A percentile compares a stretch with the other conserved stretches of the same genome.
phyloP scores from a whole-genome alignment of 441 rosid genomes.

The Pelargonium fulgidum region DNA sequence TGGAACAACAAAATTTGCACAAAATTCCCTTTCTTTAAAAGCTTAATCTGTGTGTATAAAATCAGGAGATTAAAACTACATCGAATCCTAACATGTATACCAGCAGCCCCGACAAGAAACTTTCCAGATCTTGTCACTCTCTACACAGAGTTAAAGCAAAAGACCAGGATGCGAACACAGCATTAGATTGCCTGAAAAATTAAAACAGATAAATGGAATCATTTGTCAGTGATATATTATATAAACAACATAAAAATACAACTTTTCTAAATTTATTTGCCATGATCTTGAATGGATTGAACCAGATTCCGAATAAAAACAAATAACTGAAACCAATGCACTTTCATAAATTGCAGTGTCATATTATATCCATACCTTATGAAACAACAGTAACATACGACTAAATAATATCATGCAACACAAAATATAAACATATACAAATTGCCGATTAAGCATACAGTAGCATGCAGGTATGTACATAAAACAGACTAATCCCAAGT shows the following conservation, averaged over 20 bases:
- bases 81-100: background rate
- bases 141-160: background rate
- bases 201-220: background rate
- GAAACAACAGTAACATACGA: background rate
- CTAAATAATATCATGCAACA: background rate
- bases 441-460: background rate
- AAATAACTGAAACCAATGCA: too few species aligned
- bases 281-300: background rate
- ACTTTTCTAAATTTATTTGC: background rate
- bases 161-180: background rate
- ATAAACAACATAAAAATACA: background rate
- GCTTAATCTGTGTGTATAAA: background rate
- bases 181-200: background rate
- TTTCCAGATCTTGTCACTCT: background rate
- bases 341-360: background rate
- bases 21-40: background rate
- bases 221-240: background rate
- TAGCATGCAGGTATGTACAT: background rate
- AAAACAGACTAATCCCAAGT: background rate
- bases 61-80: background rate
- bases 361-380: background rate
- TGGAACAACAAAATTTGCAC: too few species aligned
- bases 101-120: background rate
- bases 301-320: too few species aligned
- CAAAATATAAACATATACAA: background rate